phyloP scores from a whole-genome alignment of 23 red algal genomes.

The Agarophyton chilense region DNA sequence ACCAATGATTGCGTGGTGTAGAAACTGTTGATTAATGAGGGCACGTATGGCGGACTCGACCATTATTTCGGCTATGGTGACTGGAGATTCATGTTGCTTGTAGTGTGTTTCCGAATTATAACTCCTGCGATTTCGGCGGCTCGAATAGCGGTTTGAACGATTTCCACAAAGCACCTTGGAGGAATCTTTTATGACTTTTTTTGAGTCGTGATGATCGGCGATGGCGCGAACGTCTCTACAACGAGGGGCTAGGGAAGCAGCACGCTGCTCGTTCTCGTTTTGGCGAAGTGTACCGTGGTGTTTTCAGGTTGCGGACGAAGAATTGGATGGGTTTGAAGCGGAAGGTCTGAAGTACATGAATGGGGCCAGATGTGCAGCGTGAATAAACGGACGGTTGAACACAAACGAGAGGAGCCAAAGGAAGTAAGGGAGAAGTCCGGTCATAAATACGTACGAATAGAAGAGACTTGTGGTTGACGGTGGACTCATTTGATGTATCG shows the following conservation, averaged over 20 bases:
- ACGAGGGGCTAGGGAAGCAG: background rate
- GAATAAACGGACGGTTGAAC: background rate
- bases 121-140: conserved; percentile 71
- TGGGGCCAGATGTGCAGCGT: background rate
- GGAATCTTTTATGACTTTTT: background rate
- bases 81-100: conserved; percentile 84
- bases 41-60: conserved; percentile 83
- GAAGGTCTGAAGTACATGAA: background rate
- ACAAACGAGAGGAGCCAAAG: no score
- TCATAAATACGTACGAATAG: no score
- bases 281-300: background rate
- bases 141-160: conserved; percentile 49
- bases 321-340: background rate
- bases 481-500: no score
- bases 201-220: background rate
- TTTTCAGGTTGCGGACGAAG: background rate
- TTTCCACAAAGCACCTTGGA: background rate
- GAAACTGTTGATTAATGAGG: conserved; percentile 63
- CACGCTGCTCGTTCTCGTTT: background rate
- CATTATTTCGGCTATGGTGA: conserved; percentile 85
- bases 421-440: background rate
- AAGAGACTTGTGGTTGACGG: no score
- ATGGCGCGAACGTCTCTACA: background rate
- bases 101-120: conserved; percentile 41
- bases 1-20: conserved; percentile 74